Base-by-base conservation (phyloP, 1,284 basidiomycete species). In the Heterobasidion occidentale region DNA sequence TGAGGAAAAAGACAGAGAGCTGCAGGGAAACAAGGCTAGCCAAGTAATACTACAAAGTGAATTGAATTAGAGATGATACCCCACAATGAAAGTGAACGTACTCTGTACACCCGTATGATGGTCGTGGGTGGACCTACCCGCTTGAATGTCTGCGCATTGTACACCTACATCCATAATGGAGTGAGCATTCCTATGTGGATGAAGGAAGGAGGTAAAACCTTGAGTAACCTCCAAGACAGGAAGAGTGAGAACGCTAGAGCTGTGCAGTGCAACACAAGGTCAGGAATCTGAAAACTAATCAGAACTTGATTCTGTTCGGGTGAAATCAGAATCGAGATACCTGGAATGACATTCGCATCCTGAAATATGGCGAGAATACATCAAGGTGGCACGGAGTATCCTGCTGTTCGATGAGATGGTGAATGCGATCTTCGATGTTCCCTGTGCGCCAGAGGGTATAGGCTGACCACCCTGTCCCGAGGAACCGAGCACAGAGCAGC, bases 11-110 rank as follows among this genome's bases (percentile, higher is more conserved):
- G 2, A 74, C 71, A 52, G 78, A 77, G 7, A 86, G 67, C 63
- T 84, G 82, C 3, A 84, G 68, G 59, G 76, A 77, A n/a, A 80
- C 81, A 46, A 77, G 72, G 5, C 83, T 68, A 1, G 78, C 76
- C 63, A 83, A 72, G 66, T 83, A 80, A 60, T 77, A 75, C 80
- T 80, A 76, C 53, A 76, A 74, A 52, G 76, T 59, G 17, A 83
- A 70, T 58, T 82, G 74, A 64, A 19, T 46, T 27, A 27, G 2
- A 42, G 53, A 46, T 34, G 12, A 17, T 15, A 9, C 46, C 1
- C 14, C 0, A 27, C 8, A 36, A 8, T 8, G 56, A 11, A 55
- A 48, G 8, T 11, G 3, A 8, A 60, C 68, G 50, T 56, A 79
- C 79, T 65, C 74, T 75, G 69, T 84, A 76, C 51, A 82, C 72